Evolutionary conservation across 148 eudicot species (phyloP), one percentile per base, ranked within the genome.

Genomic region (Fagopyrum esculentum): DNA sequence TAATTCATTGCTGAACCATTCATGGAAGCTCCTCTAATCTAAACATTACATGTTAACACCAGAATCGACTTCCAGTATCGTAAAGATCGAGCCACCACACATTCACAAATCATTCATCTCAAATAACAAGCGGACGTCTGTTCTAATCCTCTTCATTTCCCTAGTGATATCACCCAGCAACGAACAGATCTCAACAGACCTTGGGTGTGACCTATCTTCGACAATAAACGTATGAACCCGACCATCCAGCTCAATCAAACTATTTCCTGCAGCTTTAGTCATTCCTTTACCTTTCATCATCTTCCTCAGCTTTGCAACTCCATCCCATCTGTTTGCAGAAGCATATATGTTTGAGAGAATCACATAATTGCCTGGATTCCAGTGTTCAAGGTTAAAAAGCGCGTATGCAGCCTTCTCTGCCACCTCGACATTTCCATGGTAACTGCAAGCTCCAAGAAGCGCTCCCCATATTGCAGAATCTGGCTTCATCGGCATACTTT

Each of bases 201-300:
- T 83, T 1, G 89, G 86, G 77, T 93, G 98, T 9, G 86, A 87
- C 77, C 81, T 88, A 83, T 93, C 98, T 45, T 85, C 92, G 0
- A 89, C 97, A n/a, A 87, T 73, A 74, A 93, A 93, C 81, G 84
- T 85, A 76, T 91, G 91, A 74, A 91, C 76, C 29, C 73, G 76
- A 46, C 89, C 91, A 44, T 89, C 89, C 78, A 82, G 89, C 82
- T 91, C 98, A 6, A 93, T 80, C 68, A 82, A 83, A 81, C 97
- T 93, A 75, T 85, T 77, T 45, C 97, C 98, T 47, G 97, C 97
- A 9, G 84, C 82, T 77, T 93, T 93, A 2, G 45, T 77, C 16
- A 91, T 79, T 6, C 77, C 84, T 54, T 81, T 80, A 30, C 87
- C 83, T 74, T 85, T 93, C 93, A 91, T 89, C 77, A 78, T 69